These are phyloP conservation scores for Arthrobotrys megalospora DNA, from an alignment of 2,329 filamentous ascomycete genomes.

Conservation along the genomic window DNA sequence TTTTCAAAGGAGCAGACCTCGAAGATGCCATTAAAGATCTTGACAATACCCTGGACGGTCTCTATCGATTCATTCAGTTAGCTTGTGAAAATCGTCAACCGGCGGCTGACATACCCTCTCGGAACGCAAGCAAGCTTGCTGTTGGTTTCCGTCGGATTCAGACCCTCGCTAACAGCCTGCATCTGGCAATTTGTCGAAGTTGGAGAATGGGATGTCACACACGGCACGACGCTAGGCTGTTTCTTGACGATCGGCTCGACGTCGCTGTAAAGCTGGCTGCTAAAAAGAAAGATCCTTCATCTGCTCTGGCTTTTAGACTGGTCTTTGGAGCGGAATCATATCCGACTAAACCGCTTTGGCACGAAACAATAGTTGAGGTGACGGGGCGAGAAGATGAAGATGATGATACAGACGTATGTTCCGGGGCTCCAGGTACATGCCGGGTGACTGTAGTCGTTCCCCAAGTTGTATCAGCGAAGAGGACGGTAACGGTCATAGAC, in stretches of 20 bases:
- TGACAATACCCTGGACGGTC: constrained; percentile 20
- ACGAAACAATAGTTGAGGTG: constrained; percentile 45
- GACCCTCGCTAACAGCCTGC: constrained; percentile 42
- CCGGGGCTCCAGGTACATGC: constrained; percentile 20
- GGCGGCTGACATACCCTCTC: constrained; percentile 30
- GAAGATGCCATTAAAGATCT: constrained; percentile 39
- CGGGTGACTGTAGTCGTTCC: constrained; percentile 39
- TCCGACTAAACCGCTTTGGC: constrained; percentile 34
- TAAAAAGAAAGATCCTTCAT: background rate
- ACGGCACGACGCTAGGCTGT: constrained; percentile 47
- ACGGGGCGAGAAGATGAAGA: constrained; percentile 26
- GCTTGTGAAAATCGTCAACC: constrained; percentile 42
- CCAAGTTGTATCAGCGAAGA: background rate
- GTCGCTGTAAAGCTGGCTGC: background rate
- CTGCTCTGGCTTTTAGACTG: constrained; percentile 37
- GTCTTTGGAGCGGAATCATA: constrained; percentile 41
- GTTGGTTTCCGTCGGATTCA: constrained; percentile 36
- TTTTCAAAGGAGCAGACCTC: constrained; percentile 38
- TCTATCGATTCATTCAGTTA: constrained; percentile 32
- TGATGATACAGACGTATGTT: background rate
- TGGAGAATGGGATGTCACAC: constrained; percentile 47
- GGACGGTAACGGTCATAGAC: constrained; percentile 33
- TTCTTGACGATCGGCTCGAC: constrained; percentile 43
- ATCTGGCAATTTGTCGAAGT: constrained; percentile 44
- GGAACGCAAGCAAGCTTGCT: constrained; percentile 48